phyloP scores from a whole-genome alignment of 2,329 filamentous ascomycete genomes.

The Diplodia mutila region DNA sequence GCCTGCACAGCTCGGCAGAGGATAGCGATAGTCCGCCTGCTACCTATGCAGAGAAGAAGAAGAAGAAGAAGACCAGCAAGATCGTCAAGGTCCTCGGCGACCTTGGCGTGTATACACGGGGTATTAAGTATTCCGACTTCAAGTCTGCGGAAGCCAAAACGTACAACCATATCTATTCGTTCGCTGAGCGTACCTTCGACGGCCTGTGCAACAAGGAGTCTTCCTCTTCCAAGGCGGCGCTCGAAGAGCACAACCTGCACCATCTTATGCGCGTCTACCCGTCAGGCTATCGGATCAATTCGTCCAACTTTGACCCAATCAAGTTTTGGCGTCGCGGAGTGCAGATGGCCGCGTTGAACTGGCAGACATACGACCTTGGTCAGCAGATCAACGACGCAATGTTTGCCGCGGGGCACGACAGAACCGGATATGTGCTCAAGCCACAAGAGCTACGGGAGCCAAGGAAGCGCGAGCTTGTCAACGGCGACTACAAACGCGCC shows the following conservation, averaged over 20 bases:
- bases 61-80: slow-evolving; percentile 72
- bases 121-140: slow-evolving; percentile 84
- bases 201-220: slow-evolving; percentile 75
- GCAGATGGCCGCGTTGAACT: slow-evolving; percentile 97
- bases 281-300: slow-evolving; percentile 76
- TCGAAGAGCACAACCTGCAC: slow-evolving; percentile 88
- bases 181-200: slow-evolving; percentile 87
- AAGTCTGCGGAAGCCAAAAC: slow-evolving; percentile 76
- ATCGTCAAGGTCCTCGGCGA: slow-evolving; percentile 82
- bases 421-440: slow-evolving; percentile 91
- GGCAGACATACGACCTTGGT: slow-evolving; percentile 95
- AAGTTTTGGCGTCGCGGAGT: slow-evolving; percentile 94
- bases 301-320: slow-evolving; percentile 92
- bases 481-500: slow-evolving; percentile 57
- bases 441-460: slow-evolving; percentile 73
- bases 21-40: slow-evolving; percentile 72
- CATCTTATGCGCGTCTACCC: slow-evolving; percentile 96
- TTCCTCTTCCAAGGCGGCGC: slow-evolving; percentile 73
- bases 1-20: slow-evolving; percentile 64
- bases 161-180: slow-evolving; percentile 94
- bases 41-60: slow-evolving; percentile 60
- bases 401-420: slow-evolving; percentile 88
- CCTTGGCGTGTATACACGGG: slow-evolving; percentile 77
- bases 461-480: slow-evolving; percentile 35
- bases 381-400: slow-evolving; percentile 98